Percentiles rank a stretch among this genome's conserved stretches.
Evolutionary conservation across 148 eudicot genomes (phyloP).

Genomic region (Camellia granthamiana): DNA sequence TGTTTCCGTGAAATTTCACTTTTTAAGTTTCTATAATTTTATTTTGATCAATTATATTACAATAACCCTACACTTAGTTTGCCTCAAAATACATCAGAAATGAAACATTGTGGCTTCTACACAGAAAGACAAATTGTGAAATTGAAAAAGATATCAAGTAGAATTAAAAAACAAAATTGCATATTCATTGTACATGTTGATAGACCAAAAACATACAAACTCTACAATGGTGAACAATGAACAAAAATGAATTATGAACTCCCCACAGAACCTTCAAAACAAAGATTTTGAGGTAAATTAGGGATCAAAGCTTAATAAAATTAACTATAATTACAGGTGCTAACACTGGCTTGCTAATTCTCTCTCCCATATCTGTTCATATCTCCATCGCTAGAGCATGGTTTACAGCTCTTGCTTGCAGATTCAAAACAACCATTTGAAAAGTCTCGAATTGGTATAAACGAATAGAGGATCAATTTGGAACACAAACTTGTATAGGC

Average conservation of each 20-base stretch:
- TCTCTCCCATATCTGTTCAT: neutral
- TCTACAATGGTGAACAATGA: conserved; percentile 24
- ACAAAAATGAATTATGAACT: conserved; percentile 5
- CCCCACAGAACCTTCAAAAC: conserved; percentile 9
- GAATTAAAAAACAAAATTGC: neutral
- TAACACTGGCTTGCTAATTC: neutral
- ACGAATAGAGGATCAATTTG: too few species aligned
- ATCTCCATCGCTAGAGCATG: neutral
- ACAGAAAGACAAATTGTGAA: neutral
- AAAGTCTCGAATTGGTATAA: neutral
- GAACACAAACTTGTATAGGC: neutral
- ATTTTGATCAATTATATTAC: too few species aligned
- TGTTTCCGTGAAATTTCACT: too few species aligned
- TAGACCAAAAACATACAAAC: conserved; percentile 2
- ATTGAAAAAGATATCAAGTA: neutral
- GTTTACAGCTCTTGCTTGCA: neutral
- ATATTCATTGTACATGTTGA: conserved; percentile 1
- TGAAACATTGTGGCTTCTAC: neutral
- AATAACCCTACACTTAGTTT: too few species aligned
- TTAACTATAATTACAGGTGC: conserved; percentile 1
- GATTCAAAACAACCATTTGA: neutral
- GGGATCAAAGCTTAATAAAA: neutral
- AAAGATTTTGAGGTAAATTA: neutral
- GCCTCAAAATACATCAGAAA: too few species aligned
- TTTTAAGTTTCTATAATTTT: too few species aligned